Evolutionary conservation across 164 flowering plant genomes (phyloP).

Genomic region (Berberis thunbergii): DNA sequence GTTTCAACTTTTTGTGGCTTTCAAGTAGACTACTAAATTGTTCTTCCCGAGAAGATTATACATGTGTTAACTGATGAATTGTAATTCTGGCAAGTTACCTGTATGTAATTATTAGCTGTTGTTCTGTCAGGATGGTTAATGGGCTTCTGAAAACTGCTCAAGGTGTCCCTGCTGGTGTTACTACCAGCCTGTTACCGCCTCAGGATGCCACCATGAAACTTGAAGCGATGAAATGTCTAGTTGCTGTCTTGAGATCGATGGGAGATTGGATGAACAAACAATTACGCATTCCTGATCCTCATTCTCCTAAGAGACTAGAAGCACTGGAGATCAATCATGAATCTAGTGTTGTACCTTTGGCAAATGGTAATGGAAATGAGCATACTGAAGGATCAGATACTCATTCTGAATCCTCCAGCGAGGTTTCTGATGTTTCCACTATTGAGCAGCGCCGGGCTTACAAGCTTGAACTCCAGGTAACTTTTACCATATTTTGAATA

Average conservation of each 20-base stretch:
- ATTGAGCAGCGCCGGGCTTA: conserved; percentile 99
- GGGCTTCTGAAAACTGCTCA: conserved; percentile 99
- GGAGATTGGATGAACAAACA: conserved; percentile 99
- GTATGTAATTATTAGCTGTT: conserved; percentile 3
- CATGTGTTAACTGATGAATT: background rate
- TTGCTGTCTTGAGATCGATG: conserved; percentile 81
- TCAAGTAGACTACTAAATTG: background rate
- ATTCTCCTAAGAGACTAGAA: conserved; percentile 56
- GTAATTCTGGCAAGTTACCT: background rate
- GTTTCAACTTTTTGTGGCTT: background rate
- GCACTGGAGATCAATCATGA: conserved; percentile 50
- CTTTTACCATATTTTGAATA: conserved; percentile 6
- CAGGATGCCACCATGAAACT: conserved; percentile 86
- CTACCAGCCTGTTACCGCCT: conserved; percentile 79
- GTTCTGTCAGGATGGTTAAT: conserved; percentile 81
- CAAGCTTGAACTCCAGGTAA: conserved; percentile 97
- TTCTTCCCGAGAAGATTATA: background rate
- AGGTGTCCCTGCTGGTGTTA: conserved; percentile 87
- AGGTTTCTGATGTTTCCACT: conserved; percentile 71
- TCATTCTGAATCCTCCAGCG: conserved; percentile 73
- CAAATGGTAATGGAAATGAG: conserved; percentile 79
- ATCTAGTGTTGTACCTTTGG: conserved; percentile 33
- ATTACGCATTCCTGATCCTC: conserved; percentile 81
- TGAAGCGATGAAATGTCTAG: conserved; percentile 95
- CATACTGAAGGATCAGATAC: conserved; percentile 70